These are phyloP conservation scores for Stagonosporopsis vannaccii DNA, from an alignment of 2,329 filamentous ascomycete genomes.

Conservation along the genomic window DNA sequence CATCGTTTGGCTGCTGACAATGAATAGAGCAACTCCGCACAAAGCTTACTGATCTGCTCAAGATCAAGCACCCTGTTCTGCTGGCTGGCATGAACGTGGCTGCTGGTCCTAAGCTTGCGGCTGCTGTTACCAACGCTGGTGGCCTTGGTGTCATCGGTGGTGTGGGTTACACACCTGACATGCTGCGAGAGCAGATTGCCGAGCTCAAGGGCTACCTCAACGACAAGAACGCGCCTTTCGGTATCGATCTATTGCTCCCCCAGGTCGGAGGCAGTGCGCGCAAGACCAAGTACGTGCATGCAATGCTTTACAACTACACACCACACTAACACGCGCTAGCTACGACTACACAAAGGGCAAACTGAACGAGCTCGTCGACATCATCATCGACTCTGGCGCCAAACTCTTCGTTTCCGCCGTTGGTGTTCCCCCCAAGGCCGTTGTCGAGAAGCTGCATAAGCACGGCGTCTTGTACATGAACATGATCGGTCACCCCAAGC, in stretches of 20 bases:
- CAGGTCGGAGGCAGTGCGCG: conserved; percentile 93
- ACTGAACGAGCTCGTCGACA: conserved; percentile 85
- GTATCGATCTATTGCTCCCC: conserved; percentile 90
- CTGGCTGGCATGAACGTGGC: conserved; percentile 99
- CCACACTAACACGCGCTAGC: conserved; percentile 59
- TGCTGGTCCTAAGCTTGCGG: conserved; percentile 93
- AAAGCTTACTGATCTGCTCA: conserved; percentile 91
- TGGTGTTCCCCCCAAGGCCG: conserved; percentile 85
- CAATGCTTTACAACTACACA: not conserved
- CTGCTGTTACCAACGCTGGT: conserved; percentile 95
- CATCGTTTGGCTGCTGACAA: conserved; percentile 28
- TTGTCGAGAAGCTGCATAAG: conserved; percentile 90
- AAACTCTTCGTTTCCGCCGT: conserved; percentile 97
- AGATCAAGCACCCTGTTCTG: conserved; percentile 95
- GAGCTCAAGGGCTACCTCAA: conserved; percentile 88
- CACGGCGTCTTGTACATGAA: conserved; percentile 96
- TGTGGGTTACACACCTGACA: conserved; percentile 94
- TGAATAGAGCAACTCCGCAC: conserved; percentile 84
- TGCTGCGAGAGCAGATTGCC: conserved; percentile 92
- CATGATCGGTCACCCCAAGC: conserved; percentile 99
- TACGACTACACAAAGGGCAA: conserved; percentile 99
- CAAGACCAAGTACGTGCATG: conserved; percentile 78
- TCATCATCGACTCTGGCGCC: conserved; percentile 90
- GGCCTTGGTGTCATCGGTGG: conserved; percentile 96
- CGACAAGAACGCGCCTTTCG: conserved; percentile 94